Evolutionary conservation across 179 eudicot species (phyloP), one percentile per base, ranked within the genome.

Genomic region (Patellifolia procumbens): DNA sequence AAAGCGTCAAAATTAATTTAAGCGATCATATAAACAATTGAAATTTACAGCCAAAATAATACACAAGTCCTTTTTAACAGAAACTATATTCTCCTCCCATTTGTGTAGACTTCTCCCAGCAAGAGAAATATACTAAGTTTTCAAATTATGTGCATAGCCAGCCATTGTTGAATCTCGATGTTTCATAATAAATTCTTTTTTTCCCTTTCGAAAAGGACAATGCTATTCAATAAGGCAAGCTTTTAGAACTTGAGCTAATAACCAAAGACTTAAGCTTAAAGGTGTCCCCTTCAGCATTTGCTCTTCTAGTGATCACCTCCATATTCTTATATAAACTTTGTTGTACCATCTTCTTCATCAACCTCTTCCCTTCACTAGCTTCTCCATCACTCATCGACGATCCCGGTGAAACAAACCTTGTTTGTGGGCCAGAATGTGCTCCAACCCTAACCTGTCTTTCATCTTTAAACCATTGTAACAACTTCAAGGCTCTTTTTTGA

Each of bases 171-270:
- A 37, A 56, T 65, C n/a, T 15, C 51, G 24, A 32, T 45, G 16
- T 42, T 61, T 42, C 29, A 29, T 24, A 24, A 5, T 8, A 12
- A 55, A n/a, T 49, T 37, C 26, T 5, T 28, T 59, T 59, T 5
- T n/a, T n/a, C n/a, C n/a, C n/a, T n/a, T n/a, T n/a, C n/a, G n/a
- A n/a, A n/a, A 55, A 20, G 9, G n/a, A 2, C 1, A 31, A 4
- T 69, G 37, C n/a, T 7, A 31, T 28, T 77, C 72, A 92, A 58
- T 91, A 94, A 64, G 98, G 98, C 85, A 94, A 85, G 76, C 98
- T 94, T 89, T 94, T 94, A 68, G 98, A 94, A 73, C 98, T 94
- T n/a, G 94, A 88, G 74, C 96, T 89, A 59, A 91, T 65, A 48
- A 89, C 86, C 91, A 91, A 89, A 6, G 86, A 83, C 88, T 92